phyloP scores from a whole-genome alignment of 1,139 yeast genomes.

The Ogataea hybrid region DNA sequence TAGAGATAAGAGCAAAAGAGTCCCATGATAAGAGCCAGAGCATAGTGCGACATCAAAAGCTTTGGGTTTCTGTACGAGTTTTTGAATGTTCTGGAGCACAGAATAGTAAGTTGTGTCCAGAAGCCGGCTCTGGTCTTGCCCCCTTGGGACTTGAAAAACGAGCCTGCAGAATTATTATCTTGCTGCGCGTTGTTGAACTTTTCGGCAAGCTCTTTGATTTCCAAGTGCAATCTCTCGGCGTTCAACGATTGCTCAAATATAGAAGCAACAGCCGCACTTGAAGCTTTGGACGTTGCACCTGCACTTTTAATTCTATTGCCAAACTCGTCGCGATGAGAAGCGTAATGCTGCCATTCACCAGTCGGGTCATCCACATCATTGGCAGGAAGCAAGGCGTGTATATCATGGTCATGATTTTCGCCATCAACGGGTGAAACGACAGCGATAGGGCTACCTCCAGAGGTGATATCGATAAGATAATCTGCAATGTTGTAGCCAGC shows the following conservation, averaged over 20 bases:
- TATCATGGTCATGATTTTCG: conserved; percentile 12
- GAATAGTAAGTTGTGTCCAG: conserved; percentile 59
- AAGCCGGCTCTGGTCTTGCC: conserved; percentile 52
- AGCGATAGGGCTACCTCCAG: conserved; percentile 39
- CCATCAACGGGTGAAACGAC: too few species aligned
- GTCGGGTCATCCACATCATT: conserved; percentile 54
- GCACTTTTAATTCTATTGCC: conserved; percentile 22
- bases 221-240: conserved; percentile 32
- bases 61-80: conserved; percentile 91
- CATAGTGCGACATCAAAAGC: conserved; percentile 76
- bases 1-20: conserved; percentile 83
- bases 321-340: conserved; percentile 78
- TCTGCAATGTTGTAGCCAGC: conserved; percentile 92
- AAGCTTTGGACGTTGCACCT: not conserved
- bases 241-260: conserved; percentile 28
- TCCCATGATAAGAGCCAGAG: conserved; percentile 73
- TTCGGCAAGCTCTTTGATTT: conserved; percentile 29
- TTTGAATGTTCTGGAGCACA: conserved; percentile 85
- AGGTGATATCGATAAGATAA: conserved; percentile 85
- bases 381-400: conserved; percentile 11
- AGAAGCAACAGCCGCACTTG: conserved; percentile 17
- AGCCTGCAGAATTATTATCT: conserved; percentile 10
- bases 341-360: conserved; percentile 86
- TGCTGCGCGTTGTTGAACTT: conserved; percentile 14
- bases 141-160: conserved; percentile 38